Percentiles rank a stretch among this genome's conserved stretches.
Conservation (phyloP, 2,329 filamentous ascomycete genomes). For the Ilyonectria robusta region DNA sequence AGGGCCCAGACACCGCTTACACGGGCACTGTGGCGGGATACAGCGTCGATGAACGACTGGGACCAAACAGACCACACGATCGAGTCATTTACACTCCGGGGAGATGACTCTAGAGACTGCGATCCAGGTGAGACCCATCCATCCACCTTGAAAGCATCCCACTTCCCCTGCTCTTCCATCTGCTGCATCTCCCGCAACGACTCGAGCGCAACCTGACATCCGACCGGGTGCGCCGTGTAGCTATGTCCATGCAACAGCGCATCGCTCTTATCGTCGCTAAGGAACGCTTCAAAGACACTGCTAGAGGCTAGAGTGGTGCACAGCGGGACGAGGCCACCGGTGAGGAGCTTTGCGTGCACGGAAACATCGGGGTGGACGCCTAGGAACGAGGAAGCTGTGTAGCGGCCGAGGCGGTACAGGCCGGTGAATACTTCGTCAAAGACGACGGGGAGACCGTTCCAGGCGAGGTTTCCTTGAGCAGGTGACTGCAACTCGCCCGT, state of each 20-base stretch:
- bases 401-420: constrained; percentile 83
- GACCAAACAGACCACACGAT: constrained; percentile 80
- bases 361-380: constrained; percentile 79
- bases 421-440: constrained; percentile 93
- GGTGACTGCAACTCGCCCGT: constrained; percentile 21
- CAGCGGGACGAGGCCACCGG: constrained; percentile 83
- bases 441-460: constrained; percentile 83
- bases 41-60: constrained; percentile 66
- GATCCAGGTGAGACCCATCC: constrained; percentile 18
- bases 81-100: constrained; percentile 31
- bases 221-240: constrained; percentile 87
- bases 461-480: constrained; percentile 56
- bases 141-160: constrained; percentile 57
- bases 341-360: constrained; percentile 87
- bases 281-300: constrained; percentile 79
- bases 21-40: constrained; percentile 67
- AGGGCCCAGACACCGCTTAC: constrained; percentile 80
- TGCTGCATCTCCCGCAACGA: constrained; percentile 71
- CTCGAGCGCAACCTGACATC: constrained; percentile 83
- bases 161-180: constrained; percentile 70
- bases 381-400: constrained; percentile 79
- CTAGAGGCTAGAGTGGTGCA: constrained; percentile 83
- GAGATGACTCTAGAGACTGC: not conserved
- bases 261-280: constrained; percentile 80
- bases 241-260: constrained; percentile 88